Conservation (phyloP, 768 basidiomycete species). For the Xanthoconium purpureum region DNA sequence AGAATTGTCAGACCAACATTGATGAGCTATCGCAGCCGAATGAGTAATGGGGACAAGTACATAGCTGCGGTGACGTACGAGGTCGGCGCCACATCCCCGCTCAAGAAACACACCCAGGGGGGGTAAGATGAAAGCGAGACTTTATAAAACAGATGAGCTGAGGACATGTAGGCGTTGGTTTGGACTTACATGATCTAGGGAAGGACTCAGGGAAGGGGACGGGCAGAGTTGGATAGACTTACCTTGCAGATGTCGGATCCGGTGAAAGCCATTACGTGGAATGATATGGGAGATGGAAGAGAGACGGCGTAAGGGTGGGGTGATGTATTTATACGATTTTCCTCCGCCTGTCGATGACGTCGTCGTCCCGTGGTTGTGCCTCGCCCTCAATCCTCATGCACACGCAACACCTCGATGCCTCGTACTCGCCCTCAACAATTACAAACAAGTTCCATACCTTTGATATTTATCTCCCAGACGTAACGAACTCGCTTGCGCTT, state of each 20-base stretch:
- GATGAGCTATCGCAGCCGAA: conserved; percentile 40
- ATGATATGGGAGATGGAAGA: background rate
- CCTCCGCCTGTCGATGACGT: conserved; percentile 24
- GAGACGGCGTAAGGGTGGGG: background rate
- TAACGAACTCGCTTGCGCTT: conserved; percentile 34
- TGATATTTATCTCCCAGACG: conserved; percentile 45
- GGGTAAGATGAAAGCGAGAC: conserved; percentile 69
- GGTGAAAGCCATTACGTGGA: conserved; percentile 60
- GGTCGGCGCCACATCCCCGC: conserved; percentile 75
- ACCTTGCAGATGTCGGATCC: conserved; percentile 78
- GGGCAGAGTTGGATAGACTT: conserved; percentile 9
- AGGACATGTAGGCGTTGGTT: background rate
- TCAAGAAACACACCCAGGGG: conserved; percentile 89
- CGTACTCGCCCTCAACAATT: conserved; percentile 34
- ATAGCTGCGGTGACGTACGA: conserved; percentile 45
- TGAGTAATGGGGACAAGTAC: background rate
- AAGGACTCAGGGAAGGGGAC: background rate
- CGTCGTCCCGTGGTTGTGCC: conserved; percentile 20
- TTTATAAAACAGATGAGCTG: conserved; percentile 27
- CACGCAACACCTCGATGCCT: conserved; percentile 20
- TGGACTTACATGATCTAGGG: conserved; percentile 44
- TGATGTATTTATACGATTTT: conserved; percentile 14
- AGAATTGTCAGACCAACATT: conserved; percentile 79
- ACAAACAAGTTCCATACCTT: conserved; percentile 43
- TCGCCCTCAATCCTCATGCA: conserved; percentile 3